Evolutionary conservation across 1,284 basidiomycete genomes (phyloP), one percentile per base, ranked within the genome.

Genomic region (Wolfiporia cocos): DNA sequence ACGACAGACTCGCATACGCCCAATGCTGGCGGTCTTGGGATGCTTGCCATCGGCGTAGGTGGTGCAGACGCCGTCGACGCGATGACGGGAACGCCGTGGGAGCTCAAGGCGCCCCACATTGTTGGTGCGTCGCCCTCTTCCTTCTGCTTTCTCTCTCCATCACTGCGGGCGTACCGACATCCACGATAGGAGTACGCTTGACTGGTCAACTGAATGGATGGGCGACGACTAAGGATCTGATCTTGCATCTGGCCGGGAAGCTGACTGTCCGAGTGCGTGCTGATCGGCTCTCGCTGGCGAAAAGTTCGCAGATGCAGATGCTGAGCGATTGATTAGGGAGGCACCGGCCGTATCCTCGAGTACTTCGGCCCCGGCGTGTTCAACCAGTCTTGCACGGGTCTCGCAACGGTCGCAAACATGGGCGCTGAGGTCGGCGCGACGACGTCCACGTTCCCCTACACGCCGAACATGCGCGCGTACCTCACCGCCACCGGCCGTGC

Each of bases 41-140:
- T 95, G 74, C 78, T 99, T 47, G 96, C 96, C 7, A 98, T 98
- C 46, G 96, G 96, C 48, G 96, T 99, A 19, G 96, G 96, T 51
- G 96, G 96, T 47, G 96, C 96, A 17, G 96, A 99, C 62, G 96
- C 96, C 15, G 96, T 99, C 23, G 96, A 99, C 64, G 96, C 93
- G 12, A 88, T 99, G 83, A 97, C 95, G 7, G 86, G 90, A 47
- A 97, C 94, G 15, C 93, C 95, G 29, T 99, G 96, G 96, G 96
- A 99, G 64, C 71, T 99, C 44, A 95, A 96, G 66, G 93, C 94
- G 24, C 95, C 94, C 11, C 77, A 87, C 52, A 77, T 96, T 32
- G 80, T 91, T 39, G 92, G 91, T 83, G 50, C 54, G 76, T 42
- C 17, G 12, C 10, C 20, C 2, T 23, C 21, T 11, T 26, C 9